A percentile compares a stretch with the other conserved stretches of the same genome.
These are phyloP conservation scores for Cercospora zeae-maydis DNA, from an alignment of 2,329 filamentous ascomycete species.

Conservation along the genomic window DNA sequence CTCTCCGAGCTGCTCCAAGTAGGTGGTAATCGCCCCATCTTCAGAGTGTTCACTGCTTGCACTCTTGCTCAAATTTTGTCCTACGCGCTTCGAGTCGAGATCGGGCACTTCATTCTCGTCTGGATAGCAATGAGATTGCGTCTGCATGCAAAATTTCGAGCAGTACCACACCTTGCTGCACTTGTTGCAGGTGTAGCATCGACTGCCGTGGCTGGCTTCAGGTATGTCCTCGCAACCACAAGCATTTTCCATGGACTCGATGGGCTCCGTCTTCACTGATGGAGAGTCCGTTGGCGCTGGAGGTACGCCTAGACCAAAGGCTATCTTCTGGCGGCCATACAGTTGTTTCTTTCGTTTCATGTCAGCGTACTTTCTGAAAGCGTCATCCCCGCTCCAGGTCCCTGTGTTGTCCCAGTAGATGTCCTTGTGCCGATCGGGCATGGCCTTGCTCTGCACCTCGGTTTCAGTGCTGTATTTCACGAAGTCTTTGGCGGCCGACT, in stretches of 20 bases:
- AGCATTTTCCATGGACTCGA: background rate
- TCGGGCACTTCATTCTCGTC: background rate
- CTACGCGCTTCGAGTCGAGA: background rate
- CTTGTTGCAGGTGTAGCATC: background rate
- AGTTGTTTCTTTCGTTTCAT: background rate
- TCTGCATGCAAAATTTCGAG: background rate
- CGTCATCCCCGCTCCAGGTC: slow-evolving; percentile 1
- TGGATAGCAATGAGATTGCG: background rate
- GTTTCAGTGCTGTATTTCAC: background rate
- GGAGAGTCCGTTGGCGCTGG: background rate
- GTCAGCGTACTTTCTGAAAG: slow-evolving; percentile 2
- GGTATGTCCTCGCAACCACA: background rate
- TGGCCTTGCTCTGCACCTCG: background rate
- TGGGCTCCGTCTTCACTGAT: background rate
- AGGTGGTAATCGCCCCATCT: background rate
- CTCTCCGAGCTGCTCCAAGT: background rate
- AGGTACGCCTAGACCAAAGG: background rate
- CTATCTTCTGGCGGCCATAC: background rate
- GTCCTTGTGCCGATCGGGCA: background rate
- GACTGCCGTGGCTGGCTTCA: background rate
- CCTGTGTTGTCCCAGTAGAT: slow-evolving; percentile 7
- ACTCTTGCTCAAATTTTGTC: background rate
- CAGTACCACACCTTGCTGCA: background rate
- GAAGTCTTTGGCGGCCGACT: background rate
- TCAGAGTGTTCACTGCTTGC: background rate